Evolutionary conservation across 495 filamentous ascomycete genomes (phyloP), one percentile per base, ranked within the genome.

Genomic region (Trichoderma erinaceum): DNA sequence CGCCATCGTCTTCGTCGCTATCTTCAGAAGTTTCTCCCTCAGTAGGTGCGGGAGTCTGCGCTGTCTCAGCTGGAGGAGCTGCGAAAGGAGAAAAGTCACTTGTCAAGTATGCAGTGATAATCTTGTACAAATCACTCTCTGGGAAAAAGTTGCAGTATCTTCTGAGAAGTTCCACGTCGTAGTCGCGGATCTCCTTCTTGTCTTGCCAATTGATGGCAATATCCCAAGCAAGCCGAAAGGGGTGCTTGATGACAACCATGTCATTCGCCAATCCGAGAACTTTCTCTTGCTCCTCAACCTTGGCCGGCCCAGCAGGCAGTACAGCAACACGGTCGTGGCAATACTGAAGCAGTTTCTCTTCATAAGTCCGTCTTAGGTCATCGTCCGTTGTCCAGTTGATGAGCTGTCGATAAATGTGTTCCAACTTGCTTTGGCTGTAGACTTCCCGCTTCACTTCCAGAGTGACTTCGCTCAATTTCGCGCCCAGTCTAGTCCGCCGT

Each of bases 231-330:
- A 96, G 80, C 68, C 89, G 86, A 77, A 90, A 97, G 1, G 92
- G 92, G 74, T 97, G 92, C 70, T 94, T 93, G 74, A 99, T 91
- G 70, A 97, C 93, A 64, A 99, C 94, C 88, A 98, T 92, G 67
- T 92, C 95, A 61, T 87, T 85, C 0, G 93, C 93, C 56, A 92
- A 76, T 66, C 89, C 89, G 72, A 84, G 76, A 2, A 97, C 89
- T 50, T 89, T 85, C 18, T 85, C 79, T 41, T 89, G 82, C 73
- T 96, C 92, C 5, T 78, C 76, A 4, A 74, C 68, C 74, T 97
- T 98, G 64, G 88, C 73, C 29, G 76, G 69, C 18, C 88, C 83
- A 7, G 77, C 69, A 5, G 88, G 87, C 21, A 89, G 75, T 58
- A 90, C 88, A 1, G 88, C 72, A 11, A 99, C 82, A 7, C 85